Percentiles rank a stretch among this genome's conserved stretches.
Evolutionary conservation across 495 filamentous ascomycete species (phyloP).

Genomic region (Paragyromitra xinjiangensis): DNA sequence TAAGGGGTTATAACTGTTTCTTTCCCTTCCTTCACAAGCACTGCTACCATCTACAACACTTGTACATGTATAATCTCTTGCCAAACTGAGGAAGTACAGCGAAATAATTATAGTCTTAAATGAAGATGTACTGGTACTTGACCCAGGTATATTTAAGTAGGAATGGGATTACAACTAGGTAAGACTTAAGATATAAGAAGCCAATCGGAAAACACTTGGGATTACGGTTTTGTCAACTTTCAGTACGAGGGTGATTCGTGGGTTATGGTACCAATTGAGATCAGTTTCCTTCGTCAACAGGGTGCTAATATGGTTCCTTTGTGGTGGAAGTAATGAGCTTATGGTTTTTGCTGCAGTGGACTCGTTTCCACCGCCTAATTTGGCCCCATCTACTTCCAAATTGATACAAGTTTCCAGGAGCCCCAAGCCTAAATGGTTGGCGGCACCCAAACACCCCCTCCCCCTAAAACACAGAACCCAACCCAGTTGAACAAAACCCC

Average conservation of each 20-base stretch:
- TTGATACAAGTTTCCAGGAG: too few species aligned
- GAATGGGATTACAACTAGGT: not conserved
- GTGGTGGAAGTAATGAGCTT: too few species aligned
- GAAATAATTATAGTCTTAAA: not conserved
- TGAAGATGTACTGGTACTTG: not conserved
- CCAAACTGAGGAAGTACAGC: not conserved
- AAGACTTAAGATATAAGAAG: not conserved
- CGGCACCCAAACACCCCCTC: not conserved
- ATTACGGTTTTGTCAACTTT: too few species aligned
- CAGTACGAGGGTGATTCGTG: too few species aligned
- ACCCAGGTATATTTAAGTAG: not conserved
- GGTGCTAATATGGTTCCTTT: too few species aligned
- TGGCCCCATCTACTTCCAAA: too few species aligned
- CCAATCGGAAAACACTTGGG: not conserved
- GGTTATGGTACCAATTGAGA: too few species aligned
- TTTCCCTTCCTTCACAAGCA: not conserved
- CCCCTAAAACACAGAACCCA: not conserved
- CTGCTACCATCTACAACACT: not conserved
- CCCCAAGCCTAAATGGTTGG: too few species aligned
- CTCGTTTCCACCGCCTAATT: too few species aligned
- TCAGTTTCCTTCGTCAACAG: too few species aligned
- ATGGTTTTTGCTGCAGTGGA: too few species aligned
- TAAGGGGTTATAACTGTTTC: not conserved
- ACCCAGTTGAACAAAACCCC: not conserved
- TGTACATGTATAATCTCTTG: not conserved